Conservation (phyloP, 352 stramenopile genomes). For the Globisporangium apiculatum region DNA sequence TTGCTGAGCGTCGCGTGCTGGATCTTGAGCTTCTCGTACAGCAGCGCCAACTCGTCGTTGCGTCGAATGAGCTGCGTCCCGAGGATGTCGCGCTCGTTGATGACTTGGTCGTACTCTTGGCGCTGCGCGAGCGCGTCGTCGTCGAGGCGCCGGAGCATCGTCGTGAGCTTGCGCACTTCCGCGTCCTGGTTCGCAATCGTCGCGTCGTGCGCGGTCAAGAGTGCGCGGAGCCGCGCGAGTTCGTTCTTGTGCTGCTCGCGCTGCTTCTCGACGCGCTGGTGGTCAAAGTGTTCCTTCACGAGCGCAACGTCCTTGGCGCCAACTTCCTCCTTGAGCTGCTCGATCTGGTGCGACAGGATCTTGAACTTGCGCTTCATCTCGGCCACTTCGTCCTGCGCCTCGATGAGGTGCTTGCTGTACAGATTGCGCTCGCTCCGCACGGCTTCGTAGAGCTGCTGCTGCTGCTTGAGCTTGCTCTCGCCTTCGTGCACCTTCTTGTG, state of each 20-base stretch:
- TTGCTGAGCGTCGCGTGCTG: constrained; percentile 92
- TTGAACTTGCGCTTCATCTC: constrained; percentile 97
- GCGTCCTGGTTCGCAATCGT: constrained; percentile 93
- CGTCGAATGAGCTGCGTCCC: constrained; percentile 94
- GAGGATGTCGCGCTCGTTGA: constrained; percentile 96
- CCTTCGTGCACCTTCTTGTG: constrained; percentile 87
- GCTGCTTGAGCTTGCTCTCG: constrained; percentile 93
- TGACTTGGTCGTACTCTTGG: constrained; percentile 96
- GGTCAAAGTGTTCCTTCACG: constrained; percentile 95
- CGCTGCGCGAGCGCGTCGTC: constrained; percentile 90
- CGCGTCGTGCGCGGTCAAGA: constrained; percentile 87
- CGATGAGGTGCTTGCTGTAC: constrained; percentile 95
- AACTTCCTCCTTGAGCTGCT: constrained; percentile 96
- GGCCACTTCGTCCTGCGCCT: constrained; percentile 93
- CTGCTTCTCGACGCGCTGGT: constrained; percentile 93
- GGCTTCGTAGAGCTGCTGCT: constrained; percentile 94
- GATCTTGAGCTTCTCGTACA: constrained; percentile 98
- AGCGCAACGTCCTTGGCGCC: constrained; percentile 92
- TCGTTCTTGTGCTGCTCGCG: constrained; percentile 93
- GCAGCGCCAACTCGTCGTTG: constrained; percentile 94
- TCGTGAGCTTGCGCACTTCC: constrained; percentile 90
- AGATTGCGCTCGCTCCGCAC: constrained; percentile 93
- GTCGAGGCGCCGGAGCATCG: constrained; percentile 91
- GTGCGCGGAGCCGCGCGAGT: constrained; percentile 82
- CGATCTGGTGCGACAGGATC: constrained; percentile 94